Percentiles rank a stretch among this genome's conserved stretches.
Conservation (phyloP, 495 filamentous ascomycete species). For the Hypoxylon lenormandii region DNA sequence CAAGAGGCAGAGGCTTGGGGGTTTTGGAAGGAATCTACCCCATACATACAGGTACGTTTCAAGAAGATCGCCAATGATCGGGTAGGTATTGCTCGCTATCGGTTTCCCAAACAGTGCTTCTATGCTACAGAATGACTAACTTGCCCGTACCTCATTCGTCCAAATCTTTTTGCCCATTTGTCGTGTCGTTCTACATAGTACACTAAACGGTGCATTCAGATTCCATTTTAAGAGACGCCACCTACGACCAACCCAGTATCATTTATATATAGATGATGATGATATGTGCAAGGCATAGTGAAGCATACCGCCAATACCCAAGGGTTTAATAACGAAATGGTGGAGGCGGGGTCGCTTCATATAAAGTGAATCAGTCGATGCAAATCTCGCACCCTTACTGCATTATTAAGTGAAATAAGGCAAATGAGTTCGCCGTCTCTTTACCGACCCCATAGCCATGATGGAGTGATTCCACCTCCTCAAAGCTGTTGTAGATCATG, state of each 20-base stretch:
- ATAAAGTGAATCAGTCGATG: constrained; percentile 1
- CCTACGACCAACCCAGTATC: background rate
- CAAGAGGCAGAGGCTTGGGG: constrained; percentile 36
- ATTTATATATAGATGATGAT: background rate
- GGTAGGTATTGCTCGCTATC: constrained; percentile 22
- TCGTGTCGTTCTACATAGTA: background rate
- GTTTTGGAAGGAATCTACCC: constrained; percentile 34
- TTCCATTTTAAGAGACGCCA: background rate
- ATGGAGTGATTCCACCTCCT: background rate
- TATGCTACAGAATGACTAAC: background rate
- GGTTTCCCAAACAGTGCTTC: constrained; percentile 28
- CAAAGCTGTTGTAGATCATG: background rate
- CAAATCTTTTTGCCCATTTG: background rate
- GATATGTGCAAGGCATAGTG: background rate
- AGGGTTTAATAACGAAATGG: background rate
- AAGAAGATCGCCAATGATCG: constrained; percentile 16
- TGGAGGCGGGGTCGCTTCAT: constrained; percentile 3
- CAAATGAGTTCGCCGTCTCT: too few species aligned
- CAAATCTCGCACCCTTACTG: constrained; percentile 3
- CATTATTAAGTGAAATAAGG: background rate
- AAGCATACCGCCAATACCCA: background rate
- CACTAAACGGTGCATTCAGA: too few species aligned
- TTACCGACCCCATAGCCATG: too few species aligned
- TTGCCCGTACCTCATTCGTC: too few species aligned
- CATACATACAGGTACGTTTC: constrained; percentile 35